Conservation (phyloP, 1,284 basidiomycete species). For the Hymenochaete sp. region DNA sequence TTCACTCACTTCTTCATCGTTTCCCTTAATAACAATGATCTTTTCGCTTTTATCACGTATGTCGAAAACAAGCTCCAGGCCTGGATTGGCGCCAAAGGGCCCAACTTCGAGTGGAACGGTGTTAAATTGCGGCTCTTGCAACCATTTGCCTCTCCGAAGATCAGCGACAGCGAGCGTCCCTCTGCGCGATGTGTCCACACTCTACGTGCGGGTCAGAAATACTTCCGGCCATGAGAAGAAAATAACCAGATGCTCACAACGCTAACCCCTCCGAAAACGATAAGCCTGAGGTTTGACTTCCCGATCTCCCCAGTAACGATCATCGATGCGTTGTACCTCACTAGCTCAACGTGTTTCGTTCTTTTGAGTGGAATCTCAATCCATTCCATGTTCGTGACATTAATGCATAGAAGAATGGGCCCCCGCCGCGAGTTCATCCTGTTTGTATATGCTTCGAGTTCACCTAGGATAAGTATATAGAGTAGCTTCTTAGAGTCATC, state of each 20-base stretch:
- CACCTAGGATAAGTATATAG: constrained; percentile 5
- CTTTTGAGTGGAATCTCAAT: constrained; percentile 4
- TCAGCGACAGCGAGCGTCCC: constrained; percentile 4
- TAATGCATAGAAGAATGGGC: constrained; percentile 4
- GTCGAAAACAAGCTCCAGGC: neutral
- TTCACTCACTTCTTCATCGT: neutral
- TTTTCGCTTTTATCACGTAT: neutral
- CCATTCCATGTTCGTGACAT: constrained; percentile 4
- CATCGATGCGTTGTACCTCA: neutral
- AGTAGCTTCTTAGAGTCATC: neutral
- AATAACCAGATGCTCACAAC: neutral
- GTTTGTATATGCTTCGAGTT: neutral
- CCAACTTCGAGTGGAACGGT: neutral
- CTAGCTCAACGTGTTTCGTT: neutral
- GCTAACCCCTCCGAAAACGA: constrained; percentile 6
- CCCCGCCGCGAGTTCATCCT: neutral
- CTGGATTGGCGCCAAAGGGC: constrained; percentile 1
- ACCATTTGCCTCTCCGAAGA: constrained; percentile 1
- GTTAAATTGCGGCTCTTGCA: neutral
- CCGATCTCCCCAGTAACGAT: neutral
- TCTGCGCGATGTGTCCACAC: neutral
- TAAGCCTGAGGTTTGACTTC: neutral
- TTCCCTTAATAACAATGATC: constrained; percentile 2
- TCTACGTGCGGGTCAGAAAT: neutral
- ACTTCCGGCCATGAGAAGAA: neutral